A percentile compares a stretch with the other conserved stretches of the same genome.
These are phyloP conservation scores for Metarhizium sp. DNA, from an alignment of 2,329 filamentous ascomycete species.

Conservation along the genomic window DNA sequence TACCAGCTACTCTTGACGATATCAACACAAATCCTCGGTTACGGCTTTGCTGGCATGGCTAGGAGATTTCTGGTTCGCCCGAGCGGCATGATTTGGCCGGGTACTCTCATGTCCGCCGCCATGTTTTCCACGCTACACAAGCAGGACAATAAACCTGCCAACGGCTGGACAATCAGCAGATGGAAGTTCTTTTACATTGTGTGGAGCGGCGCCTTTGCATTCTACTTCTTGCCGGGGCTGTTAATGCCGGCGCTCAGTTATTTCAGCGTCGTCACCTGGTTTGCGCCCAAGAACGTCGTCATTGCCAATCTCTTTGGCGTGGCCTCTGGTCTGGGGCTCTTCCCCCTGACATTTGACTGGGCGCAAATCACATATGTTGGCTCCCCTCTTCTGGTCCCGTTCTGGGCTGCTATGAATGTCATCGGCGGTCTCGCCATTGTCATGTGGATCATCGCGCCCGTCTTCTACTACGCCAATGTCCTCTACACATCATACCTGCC, in stretches of 20 bases:
- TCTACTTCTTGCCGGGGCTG: slow-evolving; percentile 79
- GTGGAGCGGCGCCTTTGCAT: slow-evolving; percentile 61
- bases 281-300: slow-evolving; percentile 77
- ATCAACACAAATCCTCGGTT: slow-evolving; percentile 79
- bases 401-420: slow-evolving; percentile 81
- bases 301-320: slow-evolving; percentile 81
- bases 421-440: slow-evolving; percentile 70
- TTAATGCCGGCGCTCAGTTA: slow-evolving; percentile 79
- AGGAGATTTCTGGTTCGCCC: slow-evolving; percentile 75
- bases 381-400: slow-evolving; percentile 72
- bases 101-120: slow-evolving; percentile 76
- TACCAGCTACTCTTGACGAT: slow-evolving; percentile 79
- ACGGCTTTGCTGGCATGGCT: slow-evolving; percentile 76
- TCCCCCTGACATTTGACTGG: slow-evolving; percentile 87
- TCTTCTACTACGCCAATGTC: slow-evolving; percentile 72
- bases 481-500: slow-evolving; percentile 80
- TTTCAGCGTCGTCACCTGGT: slow-evolving; percentile 85
- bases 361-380: slow-evolving; percentile 83
- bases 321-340: slow-evolving; percentile 72
- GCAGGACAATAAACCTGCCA: slow-evolving; percentile 70
- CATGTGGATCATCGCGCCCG: slow-evolving; percentile 76
- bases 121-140: slow-evolving; percentile 86
- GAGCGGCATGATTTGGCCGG: slow-evolving; percentile 86
- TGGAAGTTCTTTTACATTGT: slow-evolving; percentile 78
- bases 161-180: slow-evolving; percentile 73